A percentile compares a stretch with the other conserved stretches of the same genome.
These are phyloP conservation scores for Flammula alnicola DNA, from an alignment of 1,284 basidiomycete species.

Conservation along the genomic window DNA sequence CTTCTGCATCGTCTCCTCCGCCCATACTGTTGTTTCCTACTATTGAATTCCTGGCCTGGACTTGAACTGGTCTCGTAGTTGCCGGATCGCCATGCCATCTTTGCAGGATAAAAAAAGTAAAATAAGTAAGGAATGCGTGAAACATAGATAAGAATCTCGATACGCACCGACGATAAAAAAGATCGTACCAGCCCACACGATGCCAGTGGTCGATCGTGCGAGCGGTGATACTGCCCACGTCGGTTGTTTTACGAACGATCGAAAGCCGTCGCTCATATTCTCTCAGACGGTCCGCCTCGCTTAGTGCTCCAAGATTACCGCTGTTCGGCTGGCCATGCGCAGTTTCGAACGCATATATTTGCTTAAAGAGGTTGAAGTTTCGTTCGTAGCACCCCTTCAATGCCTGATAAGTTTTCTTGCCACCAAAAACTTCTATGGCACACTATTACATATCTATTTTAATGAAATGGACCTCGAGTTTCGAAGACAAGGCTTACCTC, in stretches of 20 bases:
- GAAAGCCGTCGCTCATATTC: slow-evolving; percentile 70
- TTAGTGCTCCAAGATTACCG: slow-evolving; percentile 39
- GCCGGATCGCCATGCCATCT: slow-evolving; percentile 70
- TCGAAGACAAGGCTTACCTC: slow-evolving; percentile 52
- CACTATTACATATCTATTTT: slow-evolving; percentile 49
- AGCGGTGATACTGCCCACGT: slow-evolving; percentile 70
- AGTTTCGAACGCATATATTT: slow-evolving; percentile 70
- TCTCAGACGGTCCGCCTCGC: slow-evolving; percentile 62
- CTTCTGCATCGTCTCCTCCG: slow-evolving; percentile 48
- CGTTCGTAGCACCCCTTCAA: slow-evolving; percentile 81
- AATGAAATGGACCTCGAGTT: slow-evolving; percentile 1
- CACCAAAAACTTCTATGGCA: slow-evolving; percentile 65
- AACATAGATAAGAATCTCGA: slow-evolving; percentile 7
- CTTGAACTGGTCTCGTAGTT: slow-evolving; percentile 48
- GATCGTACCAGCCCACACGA: slow-evolving; percentile 69
- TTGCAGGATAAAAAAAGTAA: slow-evolving; percentile 9
- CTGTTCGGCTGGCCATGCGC: slow-evolving; percentile 47
- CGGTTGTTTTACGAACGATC: slow-evolving; percentile 61
- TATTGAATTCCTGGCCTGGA: slow-evolving; percentile 35
- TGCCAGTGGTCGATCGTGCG: slow-evolving; percentile 79
- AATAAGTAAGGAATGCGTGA: slow-evolving; percentile 1
- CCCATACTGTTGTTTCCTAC: slow-evolving; percentile 31
- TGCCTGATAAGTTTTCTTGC: slow-evolving; percentile 78
- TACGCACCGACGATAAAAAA: slow-evolving; percentile 64
- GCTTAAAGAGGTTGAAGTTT: slow-evolving; percentile 79